Conservation (phyloP, 2,329 filamentous ascomycete species). For the Apiospora marii region DNA sequence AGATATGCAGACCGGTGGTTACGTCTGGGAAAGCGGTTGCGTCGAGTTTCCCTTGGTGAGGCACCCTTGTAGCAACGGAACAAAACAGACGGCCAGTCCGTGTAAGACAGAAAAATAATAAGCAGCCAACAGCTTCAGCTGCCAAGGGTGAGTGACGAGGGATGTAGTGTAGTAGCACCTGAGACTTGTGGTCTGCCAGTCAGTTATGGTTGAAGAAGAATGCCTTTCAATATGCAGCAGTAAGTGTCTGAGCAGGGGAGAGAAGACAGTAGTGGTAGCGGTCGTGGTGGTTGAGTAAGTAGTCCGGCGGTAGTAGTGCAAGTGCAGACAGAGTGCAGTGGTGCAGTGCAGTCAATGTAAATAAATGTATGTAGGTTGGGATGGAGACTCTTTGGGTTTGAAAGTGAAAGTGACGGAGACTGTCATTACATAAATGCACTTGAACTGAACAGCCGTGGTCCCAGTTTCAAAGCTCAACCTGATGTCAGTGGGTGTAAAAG, state of each 20-base stretch:
- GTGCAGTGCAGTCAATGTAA: constrained; percentile 7
- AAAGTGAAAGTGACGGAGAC: constrained; percentile 12
- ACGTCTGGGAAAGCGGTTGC: constrained; percentile 5
- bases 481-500: constrained; percentile 22
- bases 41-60: not conserved
- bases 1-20: constrained; percentile 10
- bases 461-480: constrained; percentile 21
- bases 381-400: constrained; percentile 17
- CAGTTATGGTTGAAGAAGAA: not conserved
- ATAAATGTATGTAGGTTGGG: constrained; percentile 17
- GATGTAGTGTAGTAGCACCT: not conserved
- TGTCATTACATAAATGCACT: constrained; percentile 22
- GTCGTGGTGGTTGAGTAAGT: not conserved
- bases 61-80: not conserved
- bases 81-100: constrained; percentile 1
- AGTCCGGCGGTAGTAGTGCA: not conserved
- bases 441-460: constrained; percentile 7
- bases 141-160: constrained; percentile 12
- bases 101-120: not conserved
- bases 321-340: not conserved
- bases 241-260: not conserved
- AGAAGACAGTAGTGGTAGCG: not conserved
- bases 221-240: not conserved
- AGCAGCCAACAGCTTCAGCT: constrained; percentile 8
- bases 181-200: not conserved